Conservation (phyloP, 148 eudicot species). For the Amaranthus hypochondriacus region DNA sequence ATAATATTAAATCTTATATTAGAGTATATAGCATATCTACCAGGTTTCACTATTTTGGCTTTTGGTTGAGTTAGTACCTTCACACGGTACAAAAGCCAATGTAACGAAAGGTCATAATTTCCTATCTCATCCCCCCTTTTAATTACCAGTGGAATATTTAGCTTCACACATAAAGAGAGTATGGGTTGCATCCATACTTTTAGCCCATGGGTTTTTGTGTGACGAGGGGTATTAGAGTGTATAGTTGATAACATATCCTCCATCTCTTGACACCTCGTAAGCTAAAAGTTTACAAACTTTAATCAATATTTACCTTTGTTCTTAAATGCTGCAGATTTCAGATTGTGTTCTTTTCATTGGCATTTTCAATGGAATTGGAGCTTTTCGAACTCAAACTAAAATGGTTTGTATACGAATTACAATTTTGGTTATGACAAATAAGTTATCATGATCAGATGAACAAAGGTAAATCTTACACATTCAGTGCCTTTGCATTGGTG, state of each 20-base stretch:
- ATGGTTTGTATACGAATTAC: not conserved
- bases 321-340: not conserved
- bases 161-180: no score
- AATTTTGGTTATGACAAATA: not conserved
- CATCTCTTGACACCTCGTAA: not conserved
- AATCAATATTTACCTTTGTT: not conserved
- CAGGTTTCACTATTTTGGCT: not conserved
- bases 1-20: not conserved
- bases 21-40: not conserved
- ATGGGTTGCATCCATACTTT: no score
- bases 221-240: no score
- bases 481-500: constrained; percentile 1
- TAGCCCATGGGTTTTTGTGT: no score
- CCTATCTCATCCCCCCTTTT: no score
- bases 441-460: not conserved
- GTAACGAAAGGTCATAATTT: no score
- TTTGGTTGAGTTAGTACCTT: no score
- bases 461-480: constrained; percentile 4
- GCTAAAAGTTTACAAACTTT: not conserved
- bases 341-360: constrained; percentile 8
- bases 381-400: constrained; percentile 4
- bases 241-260: no score
- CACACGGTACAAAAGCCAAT: no score
- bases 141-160: no score
- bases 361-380: constrained; percentile 11